phyloP scores from a whole-genome alignment of 1,284 basidiomycete genomes.

The Heterobasidion parviporum region DNA sequence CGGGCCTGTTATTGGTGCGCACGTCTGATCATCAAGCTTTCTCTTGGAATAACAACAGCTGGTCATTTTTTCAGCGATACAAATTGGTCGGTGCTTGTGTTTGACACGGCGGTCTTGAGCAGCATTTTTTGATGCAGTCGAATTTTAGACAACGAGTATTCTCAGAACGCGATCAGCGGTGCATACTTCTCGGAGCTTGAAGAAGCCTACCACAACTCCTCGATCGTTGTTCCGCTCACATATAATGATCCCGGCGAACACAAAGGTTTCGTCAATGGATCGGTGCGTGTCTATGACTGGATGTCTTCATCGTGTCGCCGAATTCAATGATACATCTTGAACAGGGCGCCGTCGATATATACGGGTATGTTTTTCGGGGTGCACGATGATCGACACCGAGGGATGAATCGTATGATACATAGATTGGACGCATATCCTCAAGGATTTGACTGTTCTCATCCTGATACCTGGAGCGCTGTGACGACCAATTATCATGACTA shows the following conservation, averaged over 20 bases:
- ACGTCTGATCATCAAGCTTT: background rate
- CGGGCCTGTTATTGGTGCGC: conserved; percentile 63
- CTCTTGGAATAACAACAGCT: background rate
- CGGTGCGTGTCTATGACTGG: conserved; percentile 16
- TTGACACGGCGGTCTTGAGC: background rate
- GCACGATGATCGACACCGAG: background rate
- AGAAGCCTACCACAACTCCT: conserved; percentile 41
- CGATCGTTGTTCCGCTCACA: conserved; percentile 63
- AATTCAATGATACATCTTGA: background rate
- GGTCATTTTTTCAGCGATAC: conserved; percentile 37
- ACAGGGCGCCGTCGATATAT: conserved; percentile 44
- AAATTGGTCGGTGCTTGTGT: conserved; percentile 42
- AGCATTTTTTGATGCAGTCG: background rate
- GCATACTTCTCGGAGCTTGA: conserved; percentile 65
- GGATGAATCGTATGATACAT: background rate
- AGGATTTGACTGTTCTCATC: conserved; percentile 66
- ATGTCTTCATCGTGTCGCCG: background rate
- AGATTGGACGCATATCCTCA: conserved; percentile 60
- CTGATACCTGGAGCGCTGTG: conserved; percentile 50
- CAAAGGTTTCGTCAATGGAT: conserved; percentile 64
- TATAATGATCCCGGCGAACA: conserved; percentile 62
- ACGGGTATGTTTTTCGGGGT: conserved; percentile 28
- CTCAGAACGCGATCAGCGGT: conserved; percentile 39
- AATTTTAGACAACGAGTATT: conserved; percentile 68
- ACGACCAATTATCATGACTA: conserved; percentile 50